Base-by-base conservation (phyloP, 306 rosid genomes). In the Fagus sylvatica region DNA sequence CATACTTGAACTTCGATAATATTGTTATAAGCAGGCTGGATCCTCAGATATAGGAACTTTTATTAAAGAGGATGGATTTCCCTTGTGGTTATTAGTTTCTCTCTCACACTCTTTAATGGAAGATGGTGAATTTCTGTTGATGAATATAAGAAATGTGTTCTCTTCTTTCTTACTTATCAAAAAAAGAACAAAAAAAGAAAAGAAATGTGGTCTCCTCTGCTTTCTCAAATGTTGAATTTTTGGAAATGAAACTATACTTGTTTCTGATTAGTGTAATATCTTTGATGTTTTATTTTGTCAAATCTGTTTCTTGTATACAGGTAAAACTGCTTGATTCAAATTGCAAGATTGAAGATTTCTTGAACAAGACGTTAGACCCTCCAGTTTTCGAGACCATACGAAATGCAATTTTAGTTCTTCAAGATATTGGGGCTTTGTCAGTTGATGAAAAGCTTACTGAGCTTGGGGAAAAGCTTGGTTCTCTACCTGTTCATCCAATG, bases 381-480 rank as follows among this genome's bases (percentile, higher is more conserved):
- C 99, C 99, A 28, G 81, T 86, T 82, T 76, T 60, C 1, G 99
- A 91, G 89, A 80, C 99, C 64, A 87, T 91, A 75, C 87, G 79
- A 19, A 91, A 95, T 87, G 99, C 94, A 34, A 56, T 91, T 71
- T 1, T 68, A 76, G 87, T 90, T 81, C 99, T 95, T 84, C 97
- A 90, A 70, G 98, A 95, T 72, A 93, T 93, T 61, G 99, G 98
- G 80, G 98, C 99, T 76, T 83, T 95, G 83, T 76, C 99, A 39
- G 48, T 6, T 10, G 96, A 88, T 54, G 99, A 88, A 79, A 84
- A 79, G 3, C 98, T 93, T 82, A 95, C 99, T 19, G 83, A 74
- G 40, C 91, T 95, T 36, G 98, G 99, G 82, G 91, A 87, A 84
- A 95, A 88, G 85, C 84, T 95, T 76, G 99, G 98, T 71, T 86